Evolutionary conservation across 179 eudicot species (phyloP).

Genomic region (Patellifolia procumbens): DNA sequence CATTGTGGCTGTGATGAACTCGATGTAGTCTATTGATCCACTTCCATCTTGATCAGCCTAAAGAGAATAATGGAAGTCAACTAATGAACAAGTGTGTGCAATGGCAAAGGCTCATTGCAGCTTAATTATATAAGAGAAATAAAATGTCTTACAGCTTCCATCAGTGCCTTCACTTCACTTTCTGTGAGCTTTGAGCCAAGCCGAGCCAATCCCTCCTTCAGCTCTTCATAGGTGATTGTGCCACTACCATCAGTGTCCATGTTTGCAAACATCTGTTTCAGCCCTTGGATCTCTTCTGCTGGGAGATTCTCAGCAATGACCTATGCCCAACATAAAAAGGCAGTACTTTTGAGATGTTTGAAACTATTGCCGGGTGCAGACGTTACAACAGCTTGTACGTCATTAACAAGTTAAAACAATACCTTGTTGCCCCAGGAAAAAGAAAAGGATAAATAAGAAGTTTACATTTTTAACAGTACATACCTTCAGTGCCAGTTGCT

Average conservation of each 20-base stretch:
- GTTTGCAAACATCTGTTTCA: slow-evolving; percentile 56
- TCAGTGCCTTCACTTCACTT: slow-evolving; percentile 46
- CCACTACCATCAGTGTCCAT: slow-evolving; percentile 55
- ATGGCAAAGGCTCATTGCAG: slow-evolving; percentile 1
- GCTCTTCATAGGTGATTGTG: slow-evolving; percentile 47
- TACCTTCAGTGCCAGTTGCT: slow-evolving; percentile 87
- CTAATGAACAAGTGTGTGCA: background rate
- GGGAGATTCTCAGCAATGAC: slow-evolving; percentile 59
- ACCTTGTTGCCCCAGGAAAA: background rate
- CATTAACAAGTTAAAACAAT: background rate
- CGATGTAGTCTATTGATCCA: slow-evolving; percentile 57
- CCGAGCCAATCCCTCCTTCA: slow-evolving; percentile 48
- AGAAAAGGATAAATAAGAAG: background rate
- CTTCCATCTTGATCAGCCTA: slow-evolving; percentile 63
- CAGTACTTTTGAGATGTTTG: background rate
- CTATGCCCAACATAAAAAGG: slow-evolving; percentile 21
- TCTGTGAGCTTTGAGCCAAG: slow-evolving; percentile 54
- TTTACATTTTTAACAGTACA: slow-evolving; percentile 28
- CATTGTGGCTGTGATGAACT: slow-evolving; percentile 56
- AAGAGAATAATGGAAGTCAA: slow-evolving; percentile 9
- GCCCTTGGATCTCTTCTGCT: slow-evolving; percentile 57
- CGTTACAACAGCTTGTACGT: background rate
- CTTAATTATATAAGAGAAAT: background rate
- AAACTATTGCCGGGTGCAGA: background rate
- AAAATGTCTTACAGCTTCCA: slow-evolving; percentile 43